A percentile compares a stretch with the other conserved stretches of the same genome.
These are phyloP conservation scores for Millerago galiae DNA, from an alignment of 805 yeast species.

Conservation along the genomic window DNA sequence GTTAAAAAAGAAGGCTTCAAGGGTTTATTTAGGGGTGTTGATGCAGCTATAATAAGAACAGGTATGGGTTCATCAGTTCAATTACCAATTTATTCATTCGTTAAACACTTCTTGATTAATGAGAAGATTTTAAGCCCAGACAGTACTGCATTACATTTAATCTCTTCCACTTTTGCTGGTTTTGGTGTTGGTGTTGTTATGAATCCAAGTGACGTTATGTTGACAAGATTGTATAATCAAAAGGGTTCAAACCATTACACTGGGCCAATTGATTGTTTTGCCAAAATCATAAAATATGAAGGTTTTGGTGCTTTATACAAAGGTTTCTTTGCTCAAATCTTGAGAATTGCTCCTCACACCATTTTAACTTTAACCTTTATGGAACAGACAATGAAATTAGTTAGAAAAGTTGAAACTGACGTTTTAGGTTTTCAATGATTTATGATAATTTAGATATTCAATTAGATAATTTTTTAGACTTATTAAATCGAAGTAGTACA, in stretches of 20 bases:
- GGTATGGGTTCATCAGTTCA: conserved; percentile 96
- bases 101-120: conserved; percentile 53
- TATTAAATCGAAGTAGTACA: background rate
- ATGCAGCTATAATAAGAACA: conserved; percentile 90
- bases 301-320: conserved; percentile 88
- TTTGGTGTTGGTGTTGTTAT: conserved; percentile 89
- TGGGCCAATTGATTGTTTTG: conserved; percentile 84
- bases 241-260: conserved; percentile 70
- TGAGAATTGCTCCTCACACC: conserved; percentile 94
- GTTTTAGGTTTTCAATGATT: conserved; percentile 3
- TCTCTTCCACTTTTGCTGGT: conserved; percentile 75
- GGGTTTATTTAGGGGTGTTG: conserved; percentile 87
- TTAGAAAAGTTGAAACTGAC: conserved; percentile 28
- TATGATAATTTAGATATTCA: background rate
- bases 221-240: conserved; percentile 94
- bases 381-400: conserved; percentile 85
- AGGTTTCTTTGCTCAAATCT: conserved; percentile 89
- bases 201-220: conserved; percentile 96
- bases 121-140: conserved; percentile 26
- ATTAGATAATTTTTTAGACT: background rate
- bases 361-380: conserved; percentile 83
- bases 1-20: conserved; percentile 60
- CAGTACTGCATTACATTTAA: conserved; percentile 65
- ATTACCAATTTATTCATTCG: conserved; percentile 79
- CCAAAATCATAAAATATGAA: conserved; percentile 75